Base-by-base conservation (phyloP, 225 moss, liverwort and hornwort species). In the Polytrichum commune region DNA sequence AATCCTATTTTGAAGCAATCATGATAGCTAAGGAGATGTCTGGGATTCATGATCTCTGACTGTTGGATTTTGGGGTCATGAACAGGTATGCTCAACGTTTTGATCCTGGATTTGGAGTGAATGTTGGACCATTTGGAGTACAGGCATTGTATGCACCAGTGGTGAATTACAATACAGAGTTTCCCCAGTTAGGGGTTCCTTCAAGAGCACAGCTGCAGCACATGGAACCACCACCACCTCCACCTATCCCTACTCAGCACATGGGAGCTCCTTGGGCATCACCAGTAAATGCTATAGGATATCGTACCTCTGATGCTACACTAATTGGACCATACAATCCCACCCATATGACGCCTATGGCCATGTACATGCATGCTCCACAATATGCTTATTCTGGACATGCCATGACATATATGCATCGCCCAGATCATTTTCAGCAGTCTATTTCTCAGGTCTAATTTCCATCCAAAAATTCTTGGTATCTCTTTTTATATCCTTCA, bases 91-190 rank as follows among this genome's bases (percentile, higher is more conserved):
- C 94, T 20, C 97, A 98, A 72, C 88, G 94, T 22, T 98, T 98
- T 80, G 94, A 98, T 75, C 94, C 97, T 69, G 97, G 97, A 23
- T 98, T 98, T 77, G 97, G 97, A 72, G 83, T 94, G 64, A 90
- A 82, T 71, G 29, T 90, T 55, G 94, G 88, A 55, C 90, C 91
- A 53, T 94, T 83, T 66, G 88, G 88, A 65, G 88, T 88, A 77
- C 97, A 94, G 74, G 91, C 97, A 60, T 81, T 94, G 63, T 98
- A 98, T 81, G 86, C 97, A 7, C 97, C 97, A 18, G 78, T 91
- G 67, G 84, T 86, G 68, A 98, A 98, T 64, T 98, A 98, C 81
- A 98, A 98, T 65, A 98, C 97, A 18, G 97, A 98, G 76, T 98
- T 98, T 78, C 97, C 97, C 18, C 94, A 93, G 76, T 69, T 98